phyloP scores from a whole-genome alignment of 306 rosid species.

The Vigna trinervia region DNA sequence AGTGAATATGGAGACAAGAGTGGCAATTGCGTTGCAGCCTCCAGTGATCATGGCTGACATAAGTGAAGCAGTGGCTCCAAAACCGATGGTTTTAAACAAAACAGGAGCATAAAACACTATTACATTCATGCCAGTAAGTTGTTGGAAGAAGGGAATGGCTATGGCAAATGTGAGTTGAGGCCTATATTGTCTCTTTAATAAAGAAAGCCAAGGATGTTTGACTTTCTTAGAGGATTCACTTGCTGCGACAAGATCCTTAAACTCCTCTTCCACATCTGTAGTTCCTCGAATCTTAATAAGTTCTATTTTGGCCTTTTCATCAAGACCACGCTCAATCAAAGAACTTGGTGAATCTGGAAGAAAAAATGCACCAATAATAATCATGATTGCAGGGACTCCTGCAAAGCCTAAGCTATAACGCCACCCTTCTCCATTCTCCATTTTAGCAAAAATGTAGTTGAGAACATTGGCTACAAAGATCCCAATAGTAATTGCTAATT shows the following conservation, averaged over 20 bases:
- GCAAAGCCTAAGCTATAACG: background rate
- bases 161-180: background rate
- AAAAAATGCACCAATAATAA: background rate
- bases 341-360: background rate
- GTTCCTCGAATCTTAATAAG: background rate
- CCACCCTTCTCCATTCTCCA: background rate
- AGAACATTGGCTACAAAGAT: background rate
- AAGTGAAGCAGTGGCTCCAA: constrained; percentile 7
- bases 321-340: background rate
- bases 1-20: background rate
- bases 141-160: background rate
- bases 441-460: background rate
- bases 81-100: constrained; percentile 14
- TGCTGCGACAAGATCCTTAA: background rate
- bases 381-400: background rate
- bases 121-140: constrained; percentile 15
- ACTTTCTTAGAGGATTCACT: background rate
- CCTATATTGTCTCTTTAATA: background rate
- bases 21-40: background rate
- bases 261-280: background rate
- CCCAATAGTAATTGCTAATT: background rate
- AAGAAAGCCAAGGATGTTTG: constrained; percentile 1
- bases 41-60: constrained; percentile 16
- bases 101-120: background rate
- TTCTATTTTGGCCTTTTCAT: background rate